phyloP scores from a whole-genome alignment of 2,329 filamentous ascomycete species.

The Grosmannia penicillata region DNA sequence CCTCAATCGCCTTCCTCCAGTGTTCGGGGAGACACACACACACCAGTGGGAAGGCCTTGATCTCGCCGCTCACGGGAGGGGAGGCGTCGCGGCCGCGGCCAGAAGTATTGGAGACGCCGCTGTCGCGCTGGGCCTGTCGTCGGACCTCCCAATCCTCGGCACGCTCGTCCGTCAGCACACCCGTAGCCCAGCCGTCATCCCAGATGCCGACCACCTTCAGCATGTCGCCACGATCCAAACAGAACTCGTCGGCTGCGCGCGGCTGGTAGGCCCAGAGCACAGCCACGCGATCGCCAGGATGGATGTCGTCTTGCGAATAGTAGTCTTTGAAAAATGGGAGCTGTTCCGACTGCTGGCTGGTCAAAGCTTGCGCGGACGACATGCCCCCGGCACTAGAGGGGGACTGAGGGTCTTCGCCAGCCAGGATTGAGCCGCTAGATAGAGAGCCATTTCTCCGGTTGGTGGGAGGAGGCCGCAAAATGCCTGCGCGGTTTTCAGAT shows the following conservation, averaged over 20 bases:
- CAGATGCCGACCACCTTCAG: conserved; percentile 96
- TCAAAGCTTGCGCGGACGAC: conserved; percentile 71
- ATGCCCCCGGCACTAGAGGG: conserved; percentile 58
- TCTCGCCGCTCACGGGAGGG: conserved; percentile 58
- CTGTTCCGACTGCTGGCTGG: conserved; percentile 89
- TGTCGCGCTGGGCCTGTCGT: conserved; percentile 70
- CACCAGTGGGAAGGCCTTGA: conserved; percentile 94
- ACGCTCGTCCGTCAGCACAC: conserved; percentile 64
- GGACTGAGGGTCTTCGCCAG: conserved; percentile 55
- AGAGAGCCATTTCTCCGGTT: conserved; percentile 72
- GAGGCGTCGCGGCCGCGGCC: conserved; percentile 43
- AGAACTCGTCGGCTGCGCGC: conserved; percentile 82
- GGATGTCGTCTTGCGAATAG: conserved; percentile 93
- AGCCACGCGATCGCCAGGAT: conserved; percentile 76
- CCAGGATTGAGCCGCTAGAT: conserved; percentile 68
- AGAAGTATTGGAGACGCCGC: conserved; percentile 76
- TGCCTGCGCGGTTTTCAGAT: conserved; percentile 43
- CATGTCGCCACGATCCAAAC: conserved; percentile 91
- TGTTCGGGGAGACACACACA: conserved; percentile 92
- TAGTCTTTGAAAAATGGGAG: conserved; percentile 96
- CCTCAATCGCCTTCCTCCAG: conserved; percentile 93
- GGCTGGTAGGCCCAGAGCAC: conserved; percentile 96
- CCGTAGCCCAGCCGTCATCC: conserved; percentile 98
- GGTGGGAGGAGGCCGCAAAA: conserved; percentile 42
- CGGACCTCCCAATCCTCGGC: conserved; percentile 81